These are phyloP conservation scores for Paracoccidioides lutzii DNA, from an alignment of 2,329 filamentous ascomycete genomes.

Conservation along the genomic window DNA sequence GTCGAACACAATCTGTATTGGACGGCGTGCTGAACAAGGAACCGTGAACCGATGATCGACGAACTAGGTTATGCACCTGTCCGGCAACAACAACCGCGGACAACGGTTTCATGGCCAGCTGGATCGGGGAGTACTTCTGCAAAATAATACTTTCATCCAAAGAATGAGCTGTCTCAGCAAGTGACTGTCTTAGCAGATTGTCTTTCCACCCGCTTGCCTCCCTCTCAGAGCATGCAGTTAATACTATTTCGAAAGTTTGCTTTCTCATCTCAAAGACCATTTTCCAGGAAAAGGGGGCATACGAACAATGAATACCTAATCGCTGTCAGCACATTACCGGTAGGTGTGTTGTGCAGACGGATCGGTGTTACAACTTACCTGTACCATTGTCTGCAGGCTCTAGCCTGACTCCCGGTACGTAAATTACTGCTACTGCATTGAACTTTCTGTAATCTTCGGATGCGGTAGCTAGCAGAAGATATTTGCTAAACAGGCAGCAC, in stretches of 20 bases:
- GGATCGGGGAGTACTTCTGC: constrained; percentile 9
- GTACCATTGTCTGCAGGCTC: constrained; percentile 64
- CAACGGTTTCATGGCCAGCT: constrained; percentile 10
- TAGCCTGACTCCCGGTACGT: constrained; percentile 51
- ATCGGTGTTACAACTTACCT: constrained; percentile 38
- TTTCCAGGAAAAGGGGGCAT: constrained; percentile 84
- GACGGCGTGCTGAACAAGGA: constrained; percentile 36
- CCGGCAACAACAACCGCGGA: constrained; percentile 64
- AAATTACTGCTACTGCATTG: constrained; percentile 60
- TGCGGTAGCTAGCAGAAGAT: constrained; percentile 61
- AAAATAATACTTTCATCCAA: constrained; percentile 27
- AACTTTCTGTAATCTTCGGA: constrained; percentile 55
- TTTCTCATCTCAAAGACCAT: constrained; percentile 66
- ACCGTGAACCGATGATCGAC: constrained; percentile 59
- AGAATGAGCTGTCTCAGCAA: constrained; percentile 38
- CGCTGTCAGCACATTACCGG: constrained; percentile 5
- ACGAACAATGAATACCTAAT: constrained; percentile 72
- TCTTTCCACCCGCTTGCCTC: constrained; percentile 73
- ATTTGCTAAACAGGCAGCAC: constrained; percentile 68
- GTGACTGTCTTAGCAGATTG: constrained; percentile 45
- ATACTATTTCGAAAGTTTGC: constrained; percentile 68
- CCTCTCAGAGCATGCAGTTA: constrained; percentile 69
- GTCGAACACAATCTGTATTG: constrained; percentile 6
- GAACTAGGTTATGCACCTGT: constrained; percentile 45
- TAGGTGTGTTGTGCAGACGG: background rate